Base-by-base conservation (phyloP, 2,329 filamentous ascomycete genomes). In the Fusarium sp. region DNA sequence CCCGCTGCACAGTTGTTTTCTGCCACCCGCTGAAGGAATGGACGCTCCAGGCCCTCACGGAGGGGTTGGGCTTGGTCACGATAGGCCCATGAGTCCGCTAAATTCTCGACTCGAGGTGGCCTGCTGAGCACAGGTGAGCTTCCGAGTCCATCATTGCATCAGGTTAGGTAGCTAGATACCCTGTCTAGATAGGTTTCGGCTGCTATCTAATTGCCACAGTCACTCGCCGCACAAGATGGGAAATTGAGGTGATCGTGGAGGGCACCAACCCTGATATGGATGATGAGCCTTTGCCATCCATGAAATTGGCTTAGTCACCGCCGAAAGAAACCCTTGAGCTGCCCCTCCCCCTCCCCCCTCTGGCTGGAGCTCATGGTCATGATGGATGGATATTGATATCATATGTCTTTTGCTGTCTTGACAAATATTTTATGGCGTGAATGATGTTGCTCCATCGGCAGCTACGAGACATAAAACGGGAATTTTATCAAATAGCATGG, bases 201-300 rank as follows among this genome's bases (percentile, higher is more conserved):
- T 50, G 35, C 35, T 20, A 40, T 55, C 21, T 5, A 35, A 68
- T 68, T 53, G 65, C 65, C 65, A 69, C 62, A 58, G 45, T 54
- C 50, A 47, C 33, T 62, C 23, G 35, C 58, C 66, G 63, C 66
- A 70, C 68, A 72, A 68, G 48, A 53, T 41, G 27, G 29, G 55
- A 70, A 63, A 71, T 53, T 54, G 36, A 39, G 35, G 27, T 50
- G 35, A 35, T 36, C 39, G 21, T 60, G 37, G 52, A 63, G 71
- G 71, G 71, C 70, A 73, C 49, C 71, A 73, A 72, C 71, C 71
- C 71, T 73, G 60, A 59, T 39, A 36, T 33, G 41, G 7, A 31
- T 31, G 31, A 15, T 33, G 7, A 13, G 10, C 11, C 29, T 31
- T 31, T 31, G 29, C 29, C 29, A 27, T 40, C 33, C 29, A 25